Percentiles rank a stretch among this genome's conserved stretches.
Evolutionary conservation across 106 monocot species (phyloP).

Genomic region (Dendrobium chrysotoxum): DNA sequence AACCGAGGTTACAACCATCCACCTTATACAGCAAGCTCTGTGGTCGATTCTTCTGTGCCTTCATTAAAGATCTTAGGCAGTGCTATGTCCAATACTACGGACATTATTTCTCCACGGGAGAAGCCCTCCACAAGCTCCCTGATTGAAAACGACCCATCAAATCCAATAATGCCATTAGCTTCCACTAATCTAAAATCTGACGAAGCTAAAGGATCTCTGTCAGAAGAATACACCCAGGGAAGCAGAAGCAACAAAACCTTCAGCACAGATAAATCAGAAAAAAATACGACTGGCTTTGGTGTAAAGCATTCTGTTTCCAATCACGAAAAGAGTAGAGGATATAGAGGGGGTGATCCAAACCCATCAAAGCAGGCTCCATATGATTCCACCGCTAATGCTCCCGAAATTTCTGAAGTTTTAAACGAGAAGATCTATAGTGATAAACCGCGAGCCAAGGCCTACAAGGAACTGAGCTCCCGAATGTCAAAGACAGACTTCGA

Average conservation of each 20-base stretch:
- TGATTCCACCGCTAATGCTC: background rate
- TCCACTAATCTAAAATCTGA: background rate
- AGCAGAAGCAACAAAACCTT: background rate
- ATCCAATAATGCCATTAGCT: slow-evolving; percentile 12
- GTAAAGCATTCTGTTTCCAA: background rate
- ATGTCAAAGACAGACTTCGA: slow-evolving; percentile 10
- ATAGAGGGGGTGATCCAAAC: background rate
- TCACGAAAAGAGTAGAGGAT: background rate
- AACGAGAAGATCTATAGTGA: slow-evolving; percentile 5
- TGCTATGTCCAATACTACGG: slow-evolving; percentile 6
- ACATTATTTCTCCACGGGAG: slow-evolving; percentile 5
- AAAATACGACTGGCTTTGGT: background rate
- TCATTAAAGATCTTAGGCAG: slow-evolving; percentile 10
- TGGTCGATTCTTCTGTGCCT: slow-evolving; percentile 8
- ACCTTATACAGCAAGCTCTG: slow-evolving; percentile 23
- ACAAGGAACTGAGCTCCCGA: slow-evolving; percentile 17
- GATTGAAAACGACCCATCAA: background rate
- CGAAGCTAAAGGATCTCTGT: background rate
- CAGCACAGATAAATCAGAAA: background rate
- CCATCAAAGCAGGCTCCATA: background rate
- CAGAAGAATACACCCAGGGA: background rate
- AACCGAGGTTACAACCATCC: slow-evolving; percentile 29
- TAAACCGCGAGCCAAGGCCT: slow-evolving; percentile 5
- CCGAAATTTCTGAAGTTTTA: slow-evolving; percentile 1
- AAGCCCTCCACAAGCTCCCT: slow-evolving; percentile 5